Evolutionary conservation across 495 filamentous ascomycete genomes (phyloP).

Genomic region (Podospora fimiseda): DNA sequence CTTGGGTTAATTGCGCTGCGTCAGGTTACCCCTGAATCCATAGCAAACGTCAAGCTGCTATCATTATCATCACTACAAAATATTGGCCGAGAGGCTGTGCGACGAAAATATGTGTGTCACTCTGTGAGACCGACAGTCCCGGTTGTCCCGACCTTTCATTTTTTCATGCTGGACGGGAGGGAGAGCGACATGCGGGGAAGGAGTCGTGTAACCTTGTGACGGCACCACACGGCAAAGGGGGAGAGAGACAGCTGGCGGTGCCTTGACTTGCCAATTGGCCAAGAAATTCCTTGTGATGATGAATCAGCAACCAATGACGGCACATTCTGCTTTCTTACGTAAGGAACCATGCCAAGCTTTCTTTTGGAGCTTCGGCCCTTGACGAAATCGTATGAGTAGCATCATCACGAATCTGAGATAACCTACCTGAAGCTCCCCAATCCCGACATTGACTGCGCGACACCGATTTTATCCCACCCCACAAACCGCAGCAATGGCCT

Average conservation of each 20-base stretch:
- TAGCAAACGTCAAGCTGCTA: not conserved
- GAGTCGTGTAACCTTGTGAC: no score
- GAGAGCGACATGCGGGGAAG: no score
- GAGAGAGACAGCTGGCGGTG: no score
- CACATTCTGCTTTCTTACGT: constrained; percentile 8
- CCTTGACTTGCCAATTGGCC: no score
- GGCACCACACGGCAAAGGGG: no score
- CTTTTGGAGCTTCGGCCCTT: constrained; percentile 10
- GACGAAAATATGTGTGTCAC: no score
- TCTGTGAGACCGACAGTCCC: no score
- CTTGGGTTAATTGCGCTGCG: constrained; percentile 7
- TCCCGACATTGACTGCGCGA: no score
- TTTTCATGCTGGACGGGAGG: no score
- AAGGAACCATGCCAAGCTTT: constrained; percentile 8
- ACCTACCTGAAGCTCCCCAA: constrained; percentile 14
- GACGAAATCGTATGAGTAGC: constrained; percentile 19
- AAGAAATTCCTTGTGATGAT: not conserved
- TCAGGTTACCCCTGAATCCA: constrained; percentile 11
- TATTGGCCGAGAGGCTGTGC: not conserved
- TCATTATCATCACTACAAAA: not conserved
- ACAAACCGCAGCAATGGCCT: constrained; percentile 36
- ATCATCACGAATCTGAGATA: constrained; percentile 4
- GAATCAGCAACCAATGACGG: constrained; percentile 1
- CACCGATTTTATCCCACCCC: not conserved
- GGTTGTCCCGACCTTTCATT: no score